Evolutionary conservation across 1,139 yeast genomes (phyloP), one percentile per base, ranked within the genome.

Genomic region (Diutina ranongensis): DNA sequence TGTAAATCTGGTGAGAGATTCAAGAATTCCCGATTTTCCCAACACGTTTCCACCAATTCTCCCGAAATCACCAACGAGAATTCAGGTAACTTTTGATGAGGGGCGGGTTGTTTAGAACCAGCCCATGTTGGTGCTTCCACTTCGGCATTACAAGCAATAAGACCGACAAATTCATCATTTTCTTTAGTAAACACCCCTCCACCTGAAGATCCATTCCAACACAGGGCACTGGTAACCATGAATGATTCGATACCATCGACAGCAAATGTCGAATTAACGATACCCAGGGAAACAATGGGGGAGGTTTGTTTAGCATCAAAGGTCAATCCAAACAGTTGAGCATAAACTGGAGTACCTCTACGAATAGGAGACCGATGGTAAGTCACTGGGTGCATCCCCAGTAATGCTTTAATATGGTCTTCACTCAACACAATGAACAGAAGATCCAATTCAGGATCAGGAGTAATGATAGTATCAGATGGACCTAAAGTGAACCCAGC

Each of bases 61-160:
- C 10, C 32, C 2, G 42, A 21, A 12, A 38, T 21, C 42, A 25
- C 31, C 3, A 38, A 8, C 5, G 42, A 38, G n/a, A 38, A 18
- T 19, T 22, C n/a, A 2, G 42, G 42, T 3, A 38, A 19, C 7
- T 38, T 38, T 8, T 20, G 18, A 21, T 25, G n/a, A 2, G n/a
- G 42, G 3, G 15, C 42, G 12, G 19, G 32, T n/a, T 2, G 5
- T 13, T 31, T 31, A 2, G 8, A 9, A 7, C 20, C 32, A 16
- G 12, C 32, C 42, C 42, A 38, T 18, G 25, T 32, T n/a, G 42
- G 42, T n/a, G 32, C 32, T n/a, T 25, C 20, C 12, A 38, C 42
- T 25, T 38, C 42, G 42, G 42, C 42, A 25, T 38, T 38, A 12
- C 31, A 22, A 16, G 20, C 16, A 15, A 38, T 22, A 15, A 38